Evolutionary conservation across 2,329 filamentous ascomycete genomes (phyloP), one percentile per base, ranked within the genome.

Genomic region (Huntiella abstrusa): DNA sequence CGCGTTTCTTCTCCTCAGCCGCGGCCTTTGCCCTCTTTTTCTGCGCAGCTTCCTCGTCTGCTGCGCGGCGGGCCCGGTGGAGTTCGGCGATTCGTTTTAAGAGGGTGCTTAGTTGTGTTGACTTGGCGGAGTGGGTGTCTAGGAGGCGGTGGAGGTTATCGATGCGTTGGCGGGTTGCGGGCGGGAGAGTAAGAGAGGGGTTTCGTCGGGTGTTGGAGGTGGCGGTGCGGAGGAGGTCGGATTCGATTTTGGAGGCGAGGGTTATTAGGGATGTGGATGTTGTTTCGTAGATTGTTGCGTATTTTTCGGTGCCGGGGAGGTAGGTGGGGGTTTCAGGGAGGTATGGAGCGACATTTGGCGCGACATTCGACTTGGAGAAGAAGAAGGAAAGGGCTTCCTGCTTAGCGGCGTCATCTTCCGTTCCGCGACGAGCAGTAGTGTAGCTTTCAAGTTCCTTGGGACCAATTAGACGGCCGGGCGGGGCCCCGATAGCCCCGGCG

Each of bases 71-170:
- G 22, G 68, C 68, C 48, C 68, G 59, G 13, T 60, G 61, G 3
- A 71, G 59, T 53, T 70, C 67, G 47, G 68, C 64, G 2, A 70
- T 55, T 7, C 65, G 62, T 45, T 53, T 54, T 46, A 53, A 52
- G 48, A 64, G 61, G 28, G 55, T 59, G 37, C 64, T 60, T 10
- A 66, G 61, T 16, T 39, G 50, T 6, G 22, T 39, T 11, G 36
- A 19, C 28, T 47, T 43, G 11, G 48, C 39, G 4, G 13, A 19
- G 17, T 48, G 43, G 2, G 45, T 49, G 16, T 50, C 45, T 7
- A 47, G 47, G 12, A 46, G 47, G 40, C 51, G 50, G 11, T 41
- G 33, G 5, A 50, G 42, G 17, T 51, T 36, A 39, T 52, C 51
- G 11, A 45, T 43, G 35, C 46, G 50, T 38, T 36, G 41, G 10